Conservation (phyloP, 73 alveolate genomes). For the Uronychia binucleata region DNA sequence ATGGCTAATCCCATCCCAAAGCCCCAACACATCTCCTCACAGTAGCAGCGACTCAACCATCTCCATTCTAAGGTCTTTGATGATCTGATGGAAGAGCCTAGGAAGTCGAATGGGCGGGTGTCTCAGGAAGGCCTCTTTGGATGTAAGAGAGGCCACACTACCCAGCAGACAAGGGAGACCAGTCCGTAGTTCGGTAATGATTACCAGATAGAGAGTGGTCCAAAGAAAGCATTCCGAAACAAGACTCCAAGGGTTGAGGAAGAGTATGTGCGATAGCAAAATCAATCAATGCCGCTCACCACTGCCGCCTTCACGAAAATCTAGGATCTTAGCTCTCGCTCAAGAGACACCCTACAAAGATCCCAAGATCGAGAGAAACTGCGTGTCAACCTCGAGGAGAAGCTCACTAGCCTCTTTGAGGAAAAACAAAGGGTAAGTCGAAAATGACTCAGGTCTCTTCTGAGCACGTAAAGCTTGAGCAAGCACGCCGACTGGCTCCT, state of each 20-base stretch:
- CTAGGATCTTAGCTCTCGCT: not conserved
- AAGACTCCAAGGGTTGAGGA: not conserved
- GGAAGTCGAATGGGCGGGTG: no score
- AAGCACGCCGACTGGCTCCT: not conserved
- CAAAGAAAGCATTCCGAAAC: not conserved
- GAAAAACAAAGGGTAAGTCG: not conserved
- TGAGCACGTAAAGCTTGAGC: not conserved
- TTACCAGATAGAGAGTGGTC: not conserved
- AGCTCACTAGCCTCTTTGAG: not conserved
- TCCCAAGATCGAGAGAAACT: not conserved
- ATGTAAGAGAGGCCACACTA: no score
- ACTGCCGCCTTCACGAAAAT: not conserved
- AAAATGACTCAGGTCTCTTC: not conserved
- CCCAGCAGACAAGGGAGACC: no score
- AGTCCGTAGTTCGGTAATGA: not conserved
- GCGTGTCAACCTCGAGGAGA: not conserved
- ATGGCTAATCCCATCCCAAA: no score
- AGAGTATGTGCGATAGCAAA: not conserved
- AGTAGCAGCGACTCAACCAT: no score
- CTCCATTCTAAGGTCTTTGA: no score
- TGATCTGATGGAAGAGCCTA: no score
- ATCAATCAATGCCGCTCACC: no score
- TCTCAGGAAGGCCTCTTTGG: no score
- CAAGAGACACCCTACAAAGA: not conserved
- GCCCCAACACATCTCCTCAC: no score